Conservation (phyloP, 2,329 filamentous ascomycete genomes). For the Colletotrichum camelliae region DNA sequence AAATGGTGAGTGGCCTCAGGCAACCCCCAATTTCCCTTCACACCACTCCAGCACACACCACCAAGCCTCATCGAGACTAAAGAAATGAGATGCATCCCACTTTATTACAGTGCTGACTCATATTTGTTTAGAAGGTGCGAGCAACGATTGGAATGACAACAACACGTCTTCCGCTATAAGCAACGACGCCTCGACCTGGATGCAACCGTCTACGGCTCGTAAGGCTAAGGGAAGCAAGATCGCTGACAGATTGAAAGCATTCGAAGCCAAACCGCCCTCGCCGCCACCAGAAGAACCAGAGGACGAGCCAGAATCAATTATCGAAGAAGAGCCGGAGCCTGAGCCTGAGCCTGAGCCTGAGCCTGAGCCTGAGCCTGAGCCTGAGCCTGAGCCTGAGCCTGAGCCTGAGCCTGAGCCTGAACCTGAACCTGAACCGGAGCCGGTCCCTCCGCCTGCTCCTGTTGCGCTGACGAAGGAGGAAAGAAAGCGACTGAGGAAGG, state of each 20-base stretch:
- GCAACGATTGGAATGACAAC: slow-evolving; percentile 42
- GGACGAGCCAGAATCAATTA: slow-evolving; percentile 6
- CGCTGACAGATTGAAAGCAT: slow-evolving; percentile 61
- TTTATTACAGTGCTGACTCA: slow-evolving; percentile 59
- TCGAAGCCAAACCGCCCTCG: slow-evolving; percentile 45
- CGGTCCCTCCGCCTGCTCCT: slow-evolving; percentile 44
- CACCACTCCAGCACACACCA: slow-evolving; percentile 5
- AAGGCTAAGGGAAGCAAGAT: slow-evolving; percentile 58
- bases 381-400: slow-evolving; percentile 33
- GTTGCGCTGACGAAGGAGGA: slow-evolving; percentile 28
- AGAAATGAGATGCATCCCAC: slow-evolving; percentile 26
- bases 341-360: not conserved
- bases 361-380: slow-evolving; percentile 29
- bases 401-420: slow-evolving; percentile 19
- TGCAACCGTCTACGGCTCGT: slow-evolving; percentile 46
- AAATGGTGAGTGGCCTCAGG: slow-evolving; percentile 43
- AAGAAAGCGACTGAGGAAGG: slow-evolving; percentile 49
- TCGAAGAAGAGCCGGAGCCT: slow-evolving; percentile 23
- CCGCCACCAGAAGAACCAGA: slow-evolving; percentile 35
- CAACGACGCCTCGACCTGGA: slow-evolving; percentile 38
- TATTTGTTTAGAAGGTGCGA: slow-evolving; percentile 51
- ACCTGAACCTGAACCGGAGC: slow-evolving; percentile 36
- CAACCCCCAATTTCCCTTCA: slow-evolving; percentile 20
- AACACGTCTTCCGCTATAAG: slow-evolving; percentile 40
- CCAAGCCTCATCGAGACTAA: slow-evolving; percentile 4